Conservation (phyloP, 805 yeast species). For the Barnettozyma wickerhamii region DNA sequence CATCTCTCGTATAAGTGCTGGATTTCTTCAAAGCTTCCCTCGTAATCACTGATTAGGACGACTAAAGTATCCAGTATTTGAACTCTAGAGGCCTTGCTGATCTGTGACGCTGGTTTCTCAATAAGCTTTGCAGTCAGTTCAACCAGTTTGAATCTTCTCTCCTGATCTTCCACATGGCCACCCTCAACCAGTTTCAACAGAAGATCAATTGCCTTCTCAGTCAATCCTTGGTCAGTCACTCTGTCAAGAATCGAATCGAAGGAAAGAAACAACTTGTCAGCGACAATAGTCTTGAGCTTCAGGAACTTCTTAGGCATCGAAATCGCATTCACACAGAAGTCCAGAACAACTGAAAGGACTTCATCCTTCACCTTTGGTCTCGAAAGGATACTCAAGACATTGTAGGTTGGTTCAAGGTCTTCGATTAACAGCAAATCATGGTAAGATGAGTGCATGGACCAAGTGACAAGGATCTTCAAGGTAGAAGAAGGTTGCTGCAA, state of each 20-base stretch:
- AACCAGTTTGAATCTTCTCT: constrained; percentile 49
- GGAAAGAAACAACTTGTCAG: constrained; percentile 48
- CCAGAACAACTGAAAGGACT: constrained; percentile 53
- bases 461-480: constrained; percentile 55
- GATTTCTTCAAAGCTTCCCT: constrained; percentile 49
- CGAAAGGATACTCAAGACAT: constrained; percentile 51
- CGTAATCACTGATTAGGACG: constrained; percentile 48
- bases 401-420: constrained; percentile 47
- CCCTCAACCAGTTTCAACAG: constrained; percentile 50
- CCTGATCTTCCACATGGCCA: constrained; percentile 51
- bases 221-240: constrained; percentile 37
- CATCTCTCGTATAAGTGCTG: constrained; percentile 43
- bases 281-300: constrained; percentile 49
- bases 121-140: constrained; percentile 56
- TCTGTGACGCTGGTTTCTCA: constrained; percentile 49
- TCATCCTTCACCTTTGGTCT: constrained; percentile 59
- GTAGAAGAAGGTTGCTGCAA: constrained; percentile 79
- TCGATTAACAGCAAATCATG: constrained; percentile 51
- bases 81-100: constrained; percentile 49
- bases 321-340: constrained; percentile 44
- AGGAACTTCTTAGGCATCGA: constrained; percentile 40
- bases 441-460: constrained; percentile 48
- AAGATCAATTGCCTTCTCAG: constrained; percentile 47
- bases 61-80: constrained; percentile 51
- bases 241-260: constrained; percentile 46